These are phyloP conservation scores for Striga hermonthica DNA, from an alignment of 305 asterid species.

Conservation along the genomic window DNA sequence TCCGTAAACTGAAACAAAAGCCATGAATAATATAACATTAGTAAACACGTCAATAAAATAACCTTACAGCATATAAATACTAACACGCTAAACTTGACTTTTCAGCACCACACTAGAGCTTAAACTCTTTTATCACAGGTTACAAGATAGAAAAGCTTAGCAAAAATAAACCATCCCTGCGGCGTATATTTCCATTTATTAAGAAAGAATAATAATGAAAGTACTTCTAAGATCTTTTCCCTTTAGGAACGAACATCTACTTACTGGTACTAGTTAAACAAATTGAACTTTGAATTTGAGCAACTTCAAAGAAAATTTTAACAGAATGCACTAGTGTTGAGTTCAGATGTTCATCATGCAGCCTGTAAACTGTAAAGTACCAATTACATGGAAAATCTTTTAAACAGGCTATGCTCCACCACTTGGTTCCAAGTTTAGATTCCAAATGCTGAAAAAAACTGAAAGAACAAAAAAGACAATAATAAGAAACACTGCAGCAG, in stretches of 20 bases:
- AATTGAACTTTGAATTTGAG: not conserved
- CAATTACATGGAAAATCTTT: constrained; percentile 11
- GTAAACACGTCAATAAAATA: constrained; percentile 23
- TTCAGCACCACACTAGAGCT: constrained; percentile 17
- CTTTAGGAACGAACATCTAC: no score
- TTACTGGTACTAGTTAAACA: constrained; percentile 3
- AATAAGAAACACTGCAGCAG: constrained; percentile 26
- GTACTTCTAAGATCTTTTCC: no score
- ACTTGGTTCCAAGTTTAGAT: not conserved
- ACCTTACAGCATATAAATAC: constrained; percentile 25
- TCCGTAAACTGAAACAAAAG: constrained; percentile 61
- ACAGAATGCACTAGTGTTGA: constrained; percentile 1
- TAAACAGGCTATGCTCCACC: no score
- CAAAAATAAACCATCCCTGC: constrained; percentile 8
- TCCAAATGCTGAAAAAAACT: constrained; percentile 18
- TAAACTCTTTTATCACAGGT: constrained; percentile 18
- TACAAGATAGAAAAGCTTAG: constrained; percentile 9
- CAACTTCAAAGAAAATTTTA: constrained; percentile 11
- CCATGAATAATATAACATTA: constrained; percentile 28
- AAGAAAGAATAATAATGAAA: no score
- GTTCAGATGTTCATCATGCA: constrained; percentile 23
- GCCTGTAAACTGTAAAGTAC: constrained; percentile 21
- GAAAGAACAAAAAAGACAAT: constrained; percentile 12
- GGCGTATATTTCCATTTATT: not conserved
- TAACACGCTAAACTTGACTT: constrained; percentile 19